Conservation (phyloP, 2,329 filamentous ascomycete genomes). For the Aphanoascus verrucosus region DNA sequence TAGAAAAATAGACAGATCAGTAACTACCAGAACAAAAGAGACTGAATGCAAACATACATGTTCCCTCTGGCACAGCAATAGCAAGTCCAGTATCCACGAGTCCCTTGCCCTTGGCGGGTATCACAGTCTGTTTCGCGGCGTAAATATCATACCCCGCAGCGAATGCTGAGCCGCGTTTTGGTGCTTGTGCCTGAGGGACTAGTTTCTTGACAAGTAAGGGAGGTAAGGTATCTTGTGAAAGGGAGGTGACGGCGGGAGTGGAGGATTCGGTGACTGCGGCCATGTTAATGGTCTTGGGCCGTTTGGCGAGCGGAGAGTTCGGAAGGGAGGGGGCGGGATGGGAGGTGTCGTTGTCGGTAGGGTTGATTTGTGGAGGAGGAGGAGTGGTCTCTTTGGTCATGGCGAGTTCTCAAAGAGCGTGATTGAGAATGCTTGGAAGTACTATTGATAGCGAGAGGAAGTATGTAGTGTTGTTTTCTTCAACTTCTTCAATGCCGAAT, state of each 20-base stretch:
- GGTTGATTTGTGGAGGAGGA: constrained; percentile 26
- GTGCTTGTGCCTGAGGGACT: constrained; percentile 63
- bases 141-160: constrained; percentile 94
- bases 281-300: constrained; percentile 50
- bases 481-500: not conserved
- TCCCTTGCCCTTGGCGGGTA: constrained; percentile 73
- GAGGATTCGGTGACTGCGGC: constrained; percentile 18
- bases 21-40: no score
- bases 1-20: not conserved
- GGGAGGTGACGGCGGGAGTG: constrained; percentile 26
- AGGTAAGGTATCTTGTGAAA: constrained; percentile 37
- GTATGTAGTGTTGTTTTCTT: not conserved
- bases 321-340: constrained; percentile 50
- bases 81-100: constrained; percentile 84
- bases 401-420: not conserved
- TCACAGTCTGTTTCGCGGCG: constrained; percentile 57
- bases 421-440: no score
- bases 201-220: constrained; percentile 81
- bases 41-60: constrained; percentile 51
- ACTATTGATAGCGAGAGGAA: not conserved
- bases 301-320: constrained; percentile 67
- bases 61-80: constrained; percentile 81
- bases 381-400: constrained; percentile 34
- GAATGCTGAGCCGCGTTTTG: constrained; percentile 78
- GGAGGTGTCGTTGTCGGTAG: constrained; percentile 18